Base-by-base conservation (phyloP, 768 basidiomycete genomes). In the Candolleomyces aberdarensis region DNA sequence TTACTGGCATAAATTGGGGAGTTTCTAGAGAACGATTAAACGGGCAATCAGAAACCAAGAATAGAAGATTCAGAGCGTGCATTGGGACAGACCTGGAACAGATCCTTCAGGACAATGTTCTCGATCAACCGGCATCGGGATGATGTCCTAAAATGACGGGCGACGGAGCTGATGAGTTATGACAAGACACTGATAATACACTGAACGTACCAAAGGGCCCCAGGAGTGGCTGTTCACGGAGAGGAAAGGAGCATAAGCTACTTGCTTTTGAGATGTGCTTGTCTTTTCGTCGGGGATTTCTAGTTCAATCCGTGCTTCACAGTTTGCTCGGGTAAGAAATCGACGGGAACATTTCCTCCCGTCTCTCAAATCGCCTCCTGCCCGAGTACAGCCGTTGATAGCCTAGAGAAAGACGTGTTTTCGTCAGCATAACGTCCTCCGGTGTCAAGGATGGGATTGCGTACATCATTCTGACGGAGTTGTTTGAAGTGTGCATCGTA, bases 111-210 rank as follows among this genome's bases (percentile, higher is more conserved):
- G 14, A 32, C 53, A 74, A 17, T 66, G 63, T 64, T 75, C 70
- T 6, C 76, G 69, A 43, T 72, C 65, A 1, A 77, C 68, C n/a
- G 75, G 74, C 26, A 74, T 63, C 3, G 69, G 65, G 11, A 74
- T 56, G 29, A 75, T 63, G 56, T 76, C 74, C 75, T 76, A 26
- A 26, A 8, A 58, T 51, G 41, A 1, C n/a, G n/a, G 10, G 53
- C 39, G 48, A 5, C 19, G 32, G 14, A 43, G 22, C 19, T 7
- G 10, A 9, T 11, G 44, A 36, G 5, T n/a, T 11, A 50, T 6
- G 17, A 22, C 13, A 41, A 22, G 8, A n/a, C 39, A 6, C n/a
- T 46, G 4, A 40, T 19, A 13, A 48, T 3, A 50, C 26, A 22
- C 5, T 10, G 4, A 11, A 54, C 67, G 52, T 40, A 74, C 77